Evolutionary conservation across 176 grass and related monocot genomes (phyloP), one percentile per base, ranked within the genome.

Genomic region (Oryza nivara): DNA sequence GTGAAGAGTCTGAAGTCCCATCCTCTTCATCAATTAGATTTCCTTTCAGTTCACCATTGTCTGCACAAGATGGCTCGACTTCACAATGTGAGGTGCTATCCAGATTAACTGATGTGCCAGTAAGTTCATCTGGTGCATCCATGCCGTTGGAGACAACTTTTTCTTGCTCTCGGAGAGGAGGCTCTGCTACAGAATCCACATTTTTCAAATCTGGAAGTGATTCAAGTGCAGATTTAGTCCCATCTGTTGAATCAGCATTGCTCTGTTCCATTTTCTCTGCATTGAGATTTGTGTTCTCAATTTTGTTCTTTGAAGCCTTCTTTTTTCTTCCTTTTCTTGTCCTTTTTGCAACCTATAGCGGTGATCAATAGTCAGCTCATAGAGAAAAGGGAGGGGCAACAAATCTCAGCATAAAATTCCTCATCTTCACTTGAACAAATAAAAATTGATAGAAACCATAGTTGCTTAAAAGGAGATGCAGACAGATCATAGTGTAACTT

Each of bases 301-400:
- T 84, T 83, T 70, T 89, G 40, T 26, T 79, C 76, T 92, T 87
- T 76, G 68, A 60, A 40, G 15, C 65, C 74, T 95, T 93, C 87
- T 78, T 93, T 91, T 74, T 95, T 88, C 89, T 91, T 44, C 78
- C 84, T 52, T 90, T 98, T 85, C 91, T 93, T 91, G 85, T 74
- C 87, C 69, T 98, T 88, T 88, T 98, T 0, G 91, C 82, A 88
- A 98, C 96, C 96, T 98, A 94, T 83, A 38, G 73, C 3, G 23
- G 47, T 16, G 15, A 66, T 60, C 60, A 80, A 84, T 32, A 82
- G 44, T 80, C 68, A 67, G 30, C 28, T 76, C 64, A 90, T 40
- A 46, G 51, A 51, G 65, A 71, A 46, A 73, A 76, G 4, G 7
- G 47, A 80, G 65, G 56, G 40, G 19, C 65, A 54, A 74, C 9